Evolutionary conservation across 2,329 filamentous ascomycete species (phyloP).

Genomic region (Pseudopyrenochaeta lycopersici): DNA sequence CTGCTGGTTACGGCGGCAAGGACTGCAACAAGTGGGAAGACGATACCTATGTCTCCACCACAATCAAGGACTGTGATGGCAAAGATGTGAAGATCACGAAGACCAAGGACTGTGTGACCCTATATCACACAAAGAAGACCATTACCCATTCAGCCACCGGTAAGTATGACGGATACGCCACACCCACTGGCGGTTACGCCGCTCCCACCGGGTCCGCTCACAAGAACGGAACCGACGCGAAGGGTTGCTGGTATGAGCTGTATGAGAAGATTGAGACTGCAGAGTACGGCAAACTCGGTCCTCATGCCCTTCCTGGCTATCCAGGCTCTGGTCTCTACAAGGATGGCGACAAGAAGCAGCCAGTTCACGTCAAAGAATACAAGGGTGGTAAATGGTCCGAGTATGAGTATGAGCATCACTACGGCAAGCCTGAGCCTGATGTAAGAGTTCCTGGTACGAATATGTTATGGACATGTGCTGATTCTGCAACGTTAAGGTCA

Average conservation of each 20-base stretch:
- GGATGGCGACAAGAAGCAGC: slow-evolving; percentile 32
- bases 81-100: slow-evolving; percentile 37
- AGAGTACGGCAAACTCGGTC: slow-evolving; percentile 40
- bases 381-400: slow-evolving; percentile 39
- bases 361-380: slow-evolving; percentile 40
- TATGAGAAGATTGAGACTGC: slow-evolving; percentile 40
- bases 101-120: slow-evolving; percentile 34
- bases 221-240: slow-evolving; percentile 21
- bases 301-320: slow-evolving; percentile 37
- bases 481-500: slow-evolving; percentile 19
- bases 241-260: slow-evolving; percentile 38
- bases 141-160: slow-evolving; percentile 28
- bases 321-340: slow-evolving; percentile 38
- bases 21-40: slow-evolving; percentile 29
- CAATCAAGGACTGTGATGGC: slow-evolving; percentile 36
- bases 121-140: slow-evolving; percentile 40
- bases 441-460: too few relatives aligned
- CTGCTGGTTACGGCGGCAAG: slow-evolving; percentile 23
- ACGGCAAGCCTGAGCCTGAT: slow-evolving; percentile 31
- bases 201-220: slow-evolving; percentile 9
- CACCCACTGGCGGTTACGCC: slow-evolving; percentile 22
- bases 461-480: too few relatives aligned
- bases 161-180: slow-evolving; percentile 3
- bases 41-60: slow-evolving; percentile 38
- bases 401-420: slow-evolving; percentile 30